Conservation (phyloP, 1,284 basidiomycete species). For the Psilocybe mexicana region DNA sequence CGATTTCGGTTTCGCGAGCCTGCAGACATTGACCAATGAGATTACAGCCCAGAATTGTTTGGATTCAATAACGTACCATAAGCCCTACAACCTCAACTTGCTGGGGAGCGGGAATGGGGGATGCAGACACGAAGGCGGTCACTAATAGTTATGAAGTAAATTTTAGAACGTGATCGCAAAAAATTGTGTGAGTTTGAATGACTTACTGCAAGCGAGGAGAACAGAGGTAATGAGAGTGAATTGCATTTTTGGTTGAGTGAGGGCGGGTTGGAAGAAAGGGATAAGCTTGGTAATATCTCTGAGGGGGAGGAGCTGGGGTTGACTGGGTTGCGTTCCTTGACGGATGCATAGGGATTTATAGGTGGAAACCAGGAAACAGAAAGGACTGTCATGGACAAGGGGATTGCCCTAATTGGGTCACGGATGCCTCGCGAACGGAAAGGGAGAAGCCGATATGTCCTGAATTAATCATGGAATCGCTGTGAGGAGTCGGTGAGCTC, state of each 20-base stretch:
- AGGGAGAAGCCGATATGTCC: not conserved
- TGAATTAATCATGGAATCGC: not conserved
- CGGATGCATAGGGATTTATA: not conserved
- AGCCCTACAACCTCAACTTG: constrained; percentile 4
- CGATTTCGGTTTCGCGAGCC: constrained; percentile 9
- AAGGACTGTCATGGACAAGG: not conserved
- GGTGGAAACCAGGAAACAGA: not conserved
- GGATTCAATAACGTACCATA: constrained; percentile 1
- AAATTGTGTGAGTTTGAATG: not conserved
- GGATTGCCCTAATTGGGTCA: constrained; percentile 1
- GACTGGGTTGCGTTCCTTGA: not conserved
- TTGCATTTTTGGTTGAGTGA: constrained; percentile 12
- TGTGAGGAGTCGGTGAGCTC: not conserved
- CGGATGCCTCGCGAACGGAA: not conserved
- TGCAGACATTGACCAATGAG: not conserved
- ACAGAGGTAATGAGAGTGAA: constrained; percentile 14
- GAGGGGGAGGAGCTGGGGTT: not conserved
- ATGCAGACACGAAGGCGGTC: constrained; percentile 16
- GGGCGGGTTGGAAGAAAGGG: not conserved
- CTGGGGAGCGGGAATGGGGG: constrained; percentile 12
- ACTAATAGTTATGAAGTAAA: not conserved
- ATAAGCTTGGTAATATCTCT: not conserved
- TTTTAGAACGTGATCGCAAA: not conserved
- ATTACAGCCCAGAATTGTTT: not conserved
- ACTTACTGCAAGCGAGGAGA: constrained; percentile 18